These are phyloP conservation scores for Colletotrichum costaricense DNA, from an alignment of 2,329 filamentous ascomycete species.

Conservation along the genomic window DNA sequence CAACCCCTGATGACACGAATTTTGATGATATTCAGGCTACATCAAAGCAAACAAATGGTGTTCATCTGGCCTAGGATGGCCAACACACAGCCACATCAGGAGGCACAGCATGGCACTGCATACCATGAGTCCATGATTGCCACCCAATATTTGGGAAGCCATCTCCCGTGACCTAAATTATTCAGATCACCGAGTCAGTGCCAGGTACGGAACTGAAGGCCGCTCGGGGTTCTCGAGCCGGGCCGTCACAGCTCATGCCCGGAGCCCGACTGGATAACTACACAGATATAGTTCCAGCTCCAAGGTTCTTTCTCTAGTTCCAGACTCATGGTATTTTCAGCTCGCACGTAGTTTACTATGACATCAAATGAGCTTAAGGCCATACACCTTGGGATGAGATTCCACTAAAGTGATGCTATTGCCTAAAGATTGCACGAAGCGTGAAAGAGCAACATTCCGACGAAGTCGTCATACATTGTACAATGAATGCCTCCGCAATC, in stretches of 20 bases:
- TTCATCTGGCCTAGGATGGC: background rate
- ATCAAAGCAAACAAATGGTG: background rate
- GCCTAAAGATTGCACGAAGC: background rate
- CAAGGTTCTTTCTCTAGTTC: background rate
- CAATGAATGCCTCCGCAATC: background rate
- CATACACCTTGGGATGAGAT: background rate
- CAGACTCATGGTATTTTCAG: background rate
- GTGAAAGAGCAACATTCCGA: background rate
- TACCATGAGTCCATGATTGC: no score
- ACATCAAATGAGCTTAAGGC: background rate
- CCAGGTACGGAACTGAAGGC: background rate
- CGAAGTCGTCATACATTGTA: background rate
- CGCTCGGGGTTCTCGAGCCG: background rate
- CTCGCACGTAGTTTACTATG: background rate
- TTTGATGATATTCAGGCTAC: background rate
- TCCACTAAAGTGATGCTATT: background rate
- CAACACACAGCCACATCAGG: background rate
- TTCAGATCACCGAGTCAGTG: background rate
- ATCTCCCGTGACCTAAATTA: no score
- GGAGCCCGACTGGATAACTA: background rate
- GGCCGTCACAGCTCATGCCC: background rate
- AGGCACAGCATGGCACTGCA: background rate
- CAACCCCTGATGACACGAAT: no score
- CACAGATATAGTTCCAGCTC: background rate
- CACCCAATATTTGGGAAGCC: no score